phyloP scores from a whole-genome alignment of 306 rosid genomes.

The Pueraria montana region DNA sequence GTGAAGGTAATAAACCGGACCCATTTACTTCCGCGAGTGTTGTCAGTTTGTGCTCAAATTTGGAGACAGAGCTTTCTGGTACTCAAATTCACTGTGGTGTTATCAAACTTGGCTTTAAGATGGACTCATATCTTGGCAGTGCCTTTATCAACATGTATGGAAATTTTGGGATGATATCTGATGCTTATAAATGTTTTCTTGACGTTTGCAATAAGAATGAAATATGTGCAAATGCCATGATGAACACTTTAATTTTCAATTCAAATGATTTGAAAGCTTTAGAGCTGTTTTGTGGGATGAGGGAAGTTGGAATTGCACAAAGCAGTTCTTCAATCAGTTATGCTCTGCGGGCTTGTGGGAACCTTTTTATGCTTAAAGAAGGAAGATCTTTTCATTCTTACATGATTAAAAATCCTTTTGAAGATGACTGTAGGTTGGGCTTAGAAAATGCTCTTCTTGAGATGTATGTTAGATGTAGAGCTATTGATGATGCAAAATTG shows the following conservation, averaged over 20 bases:
- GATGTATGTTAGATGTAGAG: constrained; percentile 58
- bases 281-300: constrained; percentile 52
- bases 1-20: constrained; percentile 54
- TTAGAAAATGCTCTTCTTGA: constrained; percentile 57
- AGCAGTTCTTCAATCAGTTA: constrained; percentile 47
- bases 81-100: constrained; percentile 56
- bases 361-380: constrained; percentile 51
- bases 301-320: constrained; percentile 45
- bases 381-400: constrained; percentile 54
- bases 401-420: constrained; percentile 45
- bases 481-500: constrained; percentile 44
- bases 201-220: constrained; percentile 52
- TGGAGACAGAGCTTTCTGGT: constrained; percentile 43
- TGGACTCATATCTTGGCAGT: constrained; percentile 58
- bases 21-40: constrained; percentile 51
- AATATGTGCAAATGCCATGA: constrained; percentile 51
- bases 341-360: constrained; percentile 52
- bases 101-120: constrained; percentile 52
- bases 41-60: constrained; percentile 54
- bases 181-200: constrained; percentile 55
- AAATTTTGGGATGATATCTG: constrained; percentile 52
- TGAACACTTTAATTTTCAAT: constrained; percentile 48
- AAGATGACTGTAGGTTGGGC: constrained; percentile 47
- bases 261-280: constrained; percentile 50
- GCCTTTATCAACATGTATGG: constrained; percentile 62